These are phyloP conservation scores for Phylloporus scabripes DNA, from an alignment of 768 basidiomycete genomes.

Conservation along the genomic window DNA sequence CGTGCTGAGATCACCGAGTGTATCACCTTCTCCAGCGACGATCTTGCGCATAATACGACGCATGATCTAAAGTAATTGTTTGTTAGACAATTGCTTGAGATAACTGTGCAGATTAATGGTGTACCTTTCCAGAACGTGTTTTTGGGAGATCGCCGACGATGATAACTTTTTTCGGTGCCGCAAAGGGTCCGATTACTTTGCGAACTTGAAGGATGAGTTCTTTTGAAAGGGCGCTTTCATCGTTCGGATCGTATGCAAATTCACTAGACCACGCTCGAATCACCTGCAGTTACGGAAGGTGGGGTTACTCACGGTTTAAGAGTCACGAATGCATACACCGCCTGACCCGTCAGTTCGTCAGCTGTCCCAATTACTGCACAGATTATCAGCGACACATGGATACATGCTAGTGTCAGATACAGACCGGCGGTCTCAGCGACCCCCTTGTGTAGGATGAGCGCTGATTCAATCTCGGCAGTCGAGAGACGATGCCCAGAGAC, in stretches of 20 bases:
- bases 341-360: constrained; percentile 89
- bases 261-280: constrained; percentile 43
- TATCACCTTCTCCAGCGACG: constrained; percentile 88
- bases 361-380: constrained; percentile 66
- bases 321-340: constrained; percentile 91
- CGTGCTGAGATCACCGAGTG: constrained; percentile 92
- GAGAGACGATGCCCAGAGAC: constrained; percentile 96
- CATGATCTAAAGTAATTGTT: constrained; percentile 59
- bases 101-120: neutral
- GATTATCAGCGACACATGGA: constrained; percentile 5
- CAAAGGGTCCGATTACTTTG: constrained; percentile 97
- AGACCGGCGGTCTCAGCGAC: constrained; percentile 89
- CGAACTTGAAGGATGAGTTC: constrained; percentile 93
- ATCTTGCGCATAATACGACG: constrained; percentile 96
- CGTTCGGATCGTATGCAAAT: constrained; percentile 65
- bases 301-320: constrained; percentile 73
- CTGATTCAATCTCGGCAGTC: constrained; percentile 97
- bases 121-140: constrained; percentile 87
- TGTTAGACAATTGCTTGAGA: neutral
- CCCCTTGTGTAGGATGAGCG: constrained; percentile 89
- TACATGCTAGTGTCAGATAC: constrained; percentile 6
- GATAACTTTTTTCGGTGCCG: constrained; percentile 89
- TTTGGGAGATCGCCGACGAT: constrained; percentile 85
- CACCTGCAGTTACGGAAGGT: neutral
- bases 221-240: constrained; percentile 71